Evolutionary conservation across 1,284 basidiomycete species (phyloP).

Genomic region (Cyathus pygmaeus): DNA sequence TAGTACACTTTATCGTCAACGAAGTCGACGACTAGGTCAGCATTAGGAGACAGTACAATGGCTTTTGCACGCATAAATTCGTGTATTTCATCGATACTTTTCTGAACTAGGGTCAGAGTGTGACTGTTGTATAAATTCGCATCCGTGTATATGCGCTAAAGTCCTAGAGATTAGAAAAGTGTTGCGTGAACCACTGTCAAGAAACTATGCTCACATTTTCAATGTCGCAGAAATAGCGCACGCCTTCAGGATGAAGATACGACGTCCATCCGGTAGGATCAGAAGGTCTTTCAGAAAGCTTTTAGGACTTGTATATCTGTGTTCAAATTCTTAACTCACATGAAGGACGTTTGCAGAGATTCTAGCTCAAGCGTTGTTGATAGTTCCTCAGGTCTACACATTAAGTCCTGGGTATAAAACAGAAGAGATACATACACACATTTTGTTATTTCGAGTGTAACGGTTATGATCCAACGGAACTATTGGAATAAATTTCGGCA

Average conservation of each 20-base stretch:
- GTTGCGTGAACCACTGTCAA: too few relatives aligned
- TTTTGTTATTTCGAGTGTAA: too few relatives aligned
- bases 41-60: constrained; percentile 27
- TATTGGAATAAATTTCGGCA: too few relatives aligned
- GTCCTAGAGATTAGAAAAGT: too few relatives aligned
- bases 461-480: too few relatives aligned
- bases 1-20: constrained; percentile 39
- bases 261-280: constrained; percentile 27
- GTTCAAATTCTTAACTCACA: too few relatives aligned
- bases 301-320: too few relatives aligned
- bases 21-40: constrained; percentile 50
- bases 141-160: constrained; percentile 51
- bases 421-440: too few relatives aligned
- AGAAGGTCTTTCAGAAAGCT: constrained; percentile 1
- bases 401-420: too few relatives aligned
- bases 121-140: constrained; percentile 44
- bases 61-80: constrained; percentile 30
- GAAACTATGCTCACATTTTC: constrained; percentile 36
- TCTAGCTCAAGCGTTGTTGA: too few relatives aligned
- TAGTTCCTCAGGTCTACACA: too few relatives aligned
- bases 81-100: constrained; percentile 35
- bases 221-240: constrained; percentile 47
- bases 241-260: constrained; percentile 49
- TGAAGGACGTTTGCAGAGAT: too few relatives aligned
- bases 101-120: constrained; percentile 28